phyloP scores from a whole-genome alignment of 2,329 filamentous ascomycete genomes.

The Verticillium dahliae region DNA sequence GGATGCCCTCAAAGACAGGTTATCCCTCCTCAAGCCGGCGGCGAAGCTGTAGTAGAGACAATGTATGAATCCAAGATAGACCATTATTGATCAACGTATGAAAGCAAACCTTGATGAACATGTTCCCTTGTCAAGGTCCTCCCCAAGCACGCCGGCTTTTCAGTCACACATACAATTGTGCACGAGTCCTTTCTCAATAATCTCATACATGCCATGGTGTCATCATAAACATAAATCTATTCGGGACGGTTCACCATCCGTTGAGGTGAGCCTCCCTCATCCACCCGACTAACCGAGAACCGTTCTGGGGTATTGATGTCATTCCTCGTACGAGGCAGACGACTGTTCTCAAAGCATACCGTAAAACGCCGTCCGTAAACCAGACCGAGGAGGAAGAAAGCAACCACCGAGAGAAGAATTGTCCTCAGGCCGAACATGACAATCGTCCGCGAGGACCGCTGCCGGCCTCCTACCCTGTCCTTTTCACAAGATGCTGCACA shows the following conservation, averaged over 20 bases:
- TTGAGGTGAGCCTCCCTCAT: background rate
- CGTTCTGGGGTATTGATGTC: constrained; percentile 3
- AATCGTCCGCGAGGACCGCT: background rate
- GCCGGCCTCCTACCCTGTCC: background rate
- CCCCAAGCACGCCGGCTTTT: too few species aligned
- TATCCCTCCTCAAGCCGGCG: constrained; percentile 45
- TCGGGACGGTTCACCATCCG: background rate
- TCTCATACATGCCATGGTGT: background rate
- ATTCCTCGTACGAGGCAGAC: constrained; percentile 1
- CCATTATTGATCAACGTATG: background rate
- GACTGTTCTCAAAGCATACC: constrained; percentile 2
- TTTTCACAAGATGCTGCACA: background rate
- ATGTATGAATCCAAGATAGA: background rate
- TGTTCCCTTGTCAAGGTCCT: too few species aligned
- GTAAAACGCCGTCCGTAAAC: constrained; percentile 2
- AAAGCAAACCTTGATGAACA: too few species aligned
- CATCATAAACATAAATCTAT: constrained; percentile 1
- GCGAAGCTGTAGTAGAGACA: constrained; percentile 47
- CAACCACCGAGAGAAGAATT: background rate
- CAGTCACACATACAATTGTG: too few species aligned
- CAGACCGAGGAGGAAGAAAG: constrained; percentile 1
- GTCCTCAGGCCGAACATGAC: background rate
- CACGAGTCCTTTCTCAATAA: too few species aligned
- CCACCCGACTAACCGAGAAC: constrained; percentile 2
- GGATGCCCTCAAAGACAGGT: constrained; percentile 54